Evolutionary conservation across 805 yeast species (phyloP).

Genomic region (Dipodascus geniculatus): DNA sequence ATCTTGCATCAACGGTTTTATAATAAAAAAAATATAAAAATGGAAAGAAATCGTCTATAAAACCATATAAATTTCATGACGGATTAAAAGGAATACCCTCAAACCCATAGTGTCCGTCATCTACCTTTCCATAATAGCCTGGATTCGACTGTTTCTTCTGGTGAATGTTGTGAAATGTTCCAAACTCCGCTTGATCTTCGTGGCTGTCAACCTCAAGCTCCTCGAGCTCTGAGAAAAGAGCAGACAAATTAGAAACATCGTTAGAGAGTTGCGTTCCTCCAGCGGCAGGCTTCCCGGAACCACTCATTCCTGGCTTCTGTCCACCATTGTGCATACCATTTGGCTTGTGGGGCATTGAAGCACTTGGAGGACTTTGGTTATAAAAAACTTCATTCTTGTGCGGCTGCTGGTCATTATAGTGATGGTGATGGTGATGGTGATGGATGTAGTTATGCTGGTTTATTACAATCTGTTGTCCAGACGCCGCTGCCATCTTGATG

Average conservation of each 20-base stretch:
- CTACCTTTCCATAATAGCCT: background rate
- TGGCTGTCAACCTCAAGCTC: slow-evolving; percentile 13
- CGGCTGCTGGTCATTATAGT: background rate
- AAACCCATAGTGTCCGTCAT: slow-evolving; percentile 10
- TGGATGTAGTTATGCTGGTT: slow-evolving; percentile 39
- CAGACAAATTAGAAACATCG: background rate
- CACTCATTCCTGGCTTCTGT: background rate
- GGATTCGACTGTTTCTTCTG: background rate
- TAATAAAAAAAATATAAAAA: too few relatives aligned
- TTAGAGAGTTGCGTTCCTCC: background rate
- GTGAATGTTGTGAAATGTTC: background rate
- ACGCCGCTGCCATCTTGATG: slow-evolving; percentile 15
- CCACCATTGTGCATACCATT: too few relatives aligned
- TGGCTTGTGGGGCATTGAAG: background rate
- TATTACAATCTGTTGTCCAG: slow-evolving; percentile 37
- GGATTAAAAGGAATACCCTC: slow-evolving; percentile 20
- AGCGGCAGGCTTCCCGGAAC: too few relatives aligned
- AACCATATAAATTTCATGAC: slow-evolving; percentile 7
- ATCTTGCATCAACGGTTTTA: background rate
- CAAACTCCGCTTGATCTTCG: slow-evolving; percentile 11
- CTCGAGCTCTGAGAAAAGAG: slow-evolving; percentile 12
- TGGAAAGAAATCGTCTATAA: background rate
- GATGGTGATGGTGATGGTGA: slow-evolving; percentile 1
- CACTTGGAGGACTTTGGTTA: background rate
- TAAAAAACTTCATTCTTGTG: background rate